Evolutionary conservation across 2,329 filamentous ascomycete genomes (phyloP), one percentile per base, ranked within the genome.

Genomic region (Atkinsonella hypoxylon): DNA sequence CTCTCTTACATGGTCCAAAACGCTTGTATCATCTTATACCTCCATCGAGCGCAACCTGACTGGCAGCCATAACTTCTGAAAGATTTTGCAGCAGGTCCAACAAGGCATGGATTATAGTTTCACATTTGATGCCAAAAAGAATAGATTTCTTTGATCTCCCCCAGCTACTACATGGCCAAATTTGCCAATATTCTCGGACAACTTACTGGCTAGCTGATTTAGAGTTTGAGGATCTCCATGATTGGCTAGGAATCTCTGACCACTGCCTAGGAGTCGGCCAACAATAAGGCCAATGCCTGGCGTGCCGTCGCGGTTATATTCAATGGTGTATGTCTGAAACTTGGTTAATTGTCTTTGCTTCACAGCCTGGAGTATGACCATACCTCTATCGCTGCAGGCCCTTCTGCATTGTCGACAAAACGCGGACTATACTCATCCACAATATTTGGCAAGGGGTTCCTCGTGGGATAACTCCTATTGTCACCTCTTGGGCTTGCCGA

Each of bases 401-500:
- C 61, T 10, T 56, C 30, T 2, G 59, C 59, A 5, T 52, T 13
- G 1, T 56, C 31, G 2, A 26, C 32, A 7, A 64, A 59, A 0
- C 9, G 43, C 0, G 60, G 61, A 1, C 54, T 47, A 20, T 48
- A 47, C 4, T 48, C 50, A 8, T 54, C 53, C 40, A 31, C 49
- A 31, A 26, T 32, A 5, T 15, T 43, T n/a, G 47, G 55, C 40
- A 53, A 46, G 34, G 50, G 55, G n/a, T 59, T 57, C 40, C 34
- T n/a, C 13, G 17, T 11, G 4, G 54, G 47, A 18, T 64, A 62
- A 0, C 2, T 7, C 1, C 47, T 48, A 2, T 34, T 40, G 18
- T 58, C 52, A 12, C 41, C 26, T 4, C 56, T 52, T 1, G 76
- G 73, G 10, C 63, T 56, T 0, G 65, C 70, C 0, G 79, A 82